Percentiles rank a stretch among this genome's conserved stretches.
Conservation (phyloP, 2,329 filamentous ascomycete genomes). For the Penicillium oxalicum region DNA sequence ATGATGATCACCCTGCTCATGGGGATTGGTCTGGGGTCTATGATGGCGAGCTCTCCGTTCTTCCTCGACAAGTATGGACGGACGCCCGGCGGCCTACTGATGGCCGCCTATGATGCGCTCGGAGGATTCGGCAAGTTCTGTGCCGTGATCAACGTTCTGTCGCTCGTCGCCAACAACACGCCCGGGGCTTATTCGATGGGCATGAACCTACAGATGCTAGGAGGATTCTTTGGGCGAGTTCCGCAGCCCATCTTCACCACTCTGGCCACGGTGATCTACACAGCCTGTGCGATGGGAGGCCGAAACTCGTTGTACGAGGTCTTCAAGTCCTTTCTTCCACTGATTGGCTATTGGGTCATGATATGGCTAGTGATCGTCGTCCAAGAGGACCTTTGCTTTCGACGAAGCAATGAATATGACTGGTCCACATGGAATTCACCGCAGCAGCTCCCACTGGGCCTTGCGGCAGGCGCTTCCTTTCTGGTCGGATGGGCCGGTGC, state of each 20-base stretch:
- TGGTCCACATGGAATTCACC: slow-evolving; percentile 39
- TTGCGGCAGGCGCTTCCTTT: slow-evolving; percentile 36
- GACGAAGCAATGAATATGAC: slow-evolving; percentile 33
- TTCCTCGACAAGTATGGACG: slow-evolving; percentile 17
- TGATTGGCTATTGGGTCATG: slow-evolving; percentile 45
- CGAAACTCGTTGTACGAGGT: slow-evolving; percentile 41
- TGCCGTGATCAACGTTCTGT: slow-evolving; percentile 39
- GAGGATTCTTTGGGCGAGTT: slow-evolving; percentile 32
- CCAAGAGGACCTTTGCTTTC: slow-evolving; percentile 42
- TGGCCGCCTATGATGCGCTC: slow-evolving; percentile 34
- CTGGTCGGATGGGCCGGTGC: slow-evolving; percentile 38
- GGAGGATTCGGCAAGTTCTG: slow-evolving; percentile 42
- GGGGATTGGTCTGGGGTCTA: slow-evolving; percentile 39
- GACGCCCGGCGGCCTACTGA: slow-evolving; percentile 34
- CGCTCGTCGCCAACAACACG: slow-evolving; percentile 41
- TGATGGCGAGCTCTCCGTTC: slow-evolving; percentile 27
- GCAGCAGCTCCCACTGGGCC: slow-evolving; percentile 35
- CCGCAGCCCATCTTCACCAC: slow-evolving; percentile 42
- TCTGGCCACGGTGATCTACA: slow-evolving; percentile 37
- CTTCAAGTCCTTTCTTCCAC: slow-evolving; percentile 41
- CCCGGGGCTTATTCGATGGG: slow-evolving; percentile 43
- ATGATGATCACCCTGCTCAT: slow-evolving; percentile 35
- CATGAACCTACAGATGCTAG: slow-evolving; percentile 42
- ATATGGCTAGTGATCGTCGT: slow-evolving; percentile 38
- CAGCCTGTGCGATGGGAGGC: slow-evolving; percentile 41